Evolutionary conservation across 768 basidiomycete genomes (phyloP), one percentile per base, ranked within the genome.

Genomic region (Naganishia kalamii): DNA sequence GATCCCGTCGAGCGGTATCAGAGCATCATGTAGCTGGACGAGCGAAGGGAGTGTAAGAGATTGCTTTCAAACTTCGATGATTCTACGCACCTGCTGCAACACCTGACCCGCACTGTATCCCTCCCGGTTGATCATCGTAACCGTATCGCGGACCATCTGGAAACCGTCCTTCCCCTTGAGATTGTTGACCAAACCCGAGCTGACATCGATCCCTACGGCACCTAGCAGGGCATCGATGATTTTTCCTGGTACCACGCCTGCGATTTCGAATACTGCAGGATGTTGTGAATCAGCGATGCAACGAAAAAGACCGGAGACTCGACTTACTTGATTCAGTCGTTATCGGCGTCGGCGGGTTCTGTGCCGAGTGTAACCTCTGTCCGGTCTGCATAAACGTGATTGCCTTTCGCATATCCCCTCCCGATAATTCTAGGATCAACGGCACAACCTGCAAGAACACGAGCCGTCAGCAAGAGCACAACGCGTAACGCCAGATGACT

Each of bases 351-450:
- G 89, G 88, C 0, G 89, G 87, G 41, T 75, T 79, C 12, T 86
- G 86, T 1, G 88, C 88, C 5, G 85, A 81, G 37, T 92, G 87
- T 35, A 99, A 82, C 27, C 96, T 85, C 43, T 90, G 87, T 5
- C 93, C 94, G 23, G 94, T 97, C 75, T 99, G 96, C 29, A 99
- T 83, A 77, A 93, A 97, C 23, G 96, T 99, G 76, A 99, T 98
- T 25, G 94, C 88, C 60, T 96, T 90, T 57, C 96, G 87, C 61
- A 99, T 85, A 79, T 99, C 96, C 44, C 96, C 96, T 49, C 85
- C 84, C 2, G 94, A 94, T 33, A 78, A 60, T 46, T 75, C 66
- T 11, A 78, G 69, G 32, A 78, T 78, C 50, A 75, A 66, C 17
- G 68, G 68, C 12, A 73, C 62, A 7, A 76, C 75, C 77, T 76